Percentiles rank a stretch among this genome's conserved stretches.
phyloP scores from a whole-genome alignment of 148 eudicot species.

The Heliamphora exappendiculata region DNA sequence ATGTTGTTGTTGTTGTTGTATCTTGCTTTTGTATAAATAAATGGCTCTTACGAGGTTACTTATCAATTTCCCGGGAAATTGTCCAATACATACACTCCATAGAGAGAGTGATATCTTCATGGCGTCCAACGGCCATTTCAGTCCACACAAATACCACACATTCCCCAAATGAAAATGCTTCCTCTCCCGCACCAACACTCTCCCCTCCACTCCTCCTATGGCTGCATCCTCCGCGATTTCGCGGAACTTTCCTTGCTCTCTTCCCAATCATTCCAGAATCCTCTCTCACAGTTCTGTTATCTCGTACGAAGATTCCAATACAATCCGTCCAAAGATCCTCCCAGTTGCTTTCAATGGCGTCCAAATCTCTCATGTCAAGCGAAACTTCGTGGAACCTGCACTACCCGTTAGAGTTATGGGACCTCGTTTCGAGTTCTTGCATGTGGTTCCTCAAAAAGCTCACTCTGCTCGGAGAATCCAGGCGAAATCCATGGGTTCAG shows the following conservation, averaged over 20 bases:
- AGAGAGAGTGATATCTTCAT: neutral
- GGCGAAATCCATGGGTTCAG: slow-evolving; percentile 40
- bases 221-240: slow-evolving; percentile 36
- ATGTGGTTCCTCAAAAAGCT: slow-evolving; percentile 28
- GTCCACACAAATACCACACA: slow-evolving; percentile 34
- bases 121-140: slow-evolving; percentile 15
- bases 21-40: too few species aligned
- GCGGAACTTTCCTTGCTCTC: slow-evolving; percentile 14
- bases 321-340: neutral
- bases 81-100: neutral
- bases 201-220: slow-evolving; percentile 25
- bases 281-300: neutral
- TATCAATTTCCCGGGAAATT: neutral
- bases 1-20: too few species aligned
- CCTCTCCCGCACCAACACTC: slow-evolving; percentile 7
- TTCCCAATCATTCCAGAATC: slow-evolving; percentile 15
- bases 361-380: slow-evolving; percentile 16
- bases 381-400: slow-evolving; percentile 16
- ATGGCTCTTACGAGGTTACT: too few species aligned
- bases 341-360: slow-evolving; percentile 13
- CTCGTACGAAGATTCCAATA: neutral
- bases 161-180: slow-evolving; percentile 15
- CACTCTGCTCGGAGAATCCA: slow-evolving; percentile 18
- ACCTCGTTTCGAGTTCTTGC: slow-evolving; percentile 24
- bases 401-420: slow-evolving; percentile 26